These are phyloP conservation scores for Trichoderma orchidacearum DNA, from an alignment of 495 filamentous ascomycete genomes.

Conservation along the genomic window DNA sequence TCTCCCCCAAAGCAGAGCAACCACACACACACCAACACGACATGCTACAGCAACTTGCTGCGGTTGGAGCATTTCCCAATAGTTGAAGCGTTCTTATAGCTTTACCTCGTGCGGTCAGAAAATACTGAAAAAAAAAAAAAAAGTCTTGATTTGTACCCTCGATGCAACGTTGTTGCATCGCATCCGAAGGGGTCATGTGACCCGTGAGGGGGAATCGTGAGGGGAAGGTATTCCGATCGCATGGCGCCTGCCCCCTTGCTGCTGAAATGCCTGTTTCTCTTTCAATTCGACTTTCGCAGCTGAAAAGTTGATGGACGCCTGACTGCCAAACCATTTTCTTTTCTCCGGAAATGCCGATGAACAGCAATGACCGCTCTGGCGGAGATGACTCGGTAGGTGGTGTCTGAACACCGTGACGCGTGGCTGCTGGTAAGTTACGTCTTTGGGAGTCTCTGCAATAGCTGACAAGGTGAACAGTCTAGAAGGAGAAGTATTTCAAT, in stretches of 20 bases:
- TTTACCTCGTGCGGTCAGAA: too few species aligned
- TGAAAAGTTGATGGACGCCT: background rate
- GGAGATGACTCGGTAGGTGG: background rate
- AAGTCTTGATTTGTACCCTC: background rate
- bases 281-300: background rate
- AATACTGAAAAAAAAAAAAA: too few species aligned
- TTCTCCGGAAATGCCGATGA: too few species aligned
- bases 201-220: background rate
- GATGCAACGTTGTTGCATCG: background rate
- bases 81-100: too few species aligned
- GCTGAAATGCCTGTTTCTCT: background rate
- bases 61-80: too few species aligned
- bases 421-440: background rate
- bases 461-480: too few species aligned
- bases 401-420: background rate
- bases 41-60: background rate
- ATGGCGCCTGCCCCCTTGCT: background rate
- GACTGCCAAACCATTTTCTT: too few species aligned
- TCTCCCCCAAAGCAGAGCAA: background rate
- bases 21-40: background rate
- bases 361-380: background rate
- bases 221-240: background rate
- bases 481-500: too few species aligned
- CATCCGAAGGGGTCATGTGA: background rate
- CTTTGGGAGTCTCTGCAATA: background rate